Conservation (phyloP, 768 basidiomycete species). For the Amanita brunnescens region DNA sequence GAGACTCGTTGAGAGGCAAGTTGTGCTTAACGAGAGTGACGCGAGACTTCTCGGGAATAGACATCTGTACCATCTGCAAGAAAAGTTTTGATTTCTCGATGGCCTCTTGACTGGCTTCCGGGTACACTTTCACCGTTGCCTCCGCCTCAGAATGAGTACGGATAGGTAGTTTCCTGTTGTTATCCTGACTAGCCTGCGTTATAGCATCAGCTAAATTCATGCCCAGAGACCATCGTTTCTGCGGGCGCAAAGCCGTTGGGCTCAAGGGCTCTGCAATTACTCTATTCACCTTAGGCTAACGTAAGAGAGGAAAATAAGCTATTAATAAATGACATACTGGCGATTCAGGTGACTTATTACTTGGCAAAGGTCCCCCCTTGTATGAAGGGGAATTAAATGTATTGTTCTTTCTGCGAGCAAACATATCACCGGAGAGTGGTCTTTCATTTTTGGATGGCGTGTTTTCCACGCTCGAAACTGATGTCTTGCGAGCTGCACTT, state of each 20-base stretch:
- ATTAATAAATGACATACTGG: background rate
- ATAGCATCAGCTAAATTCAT: conserved; percentile 10
- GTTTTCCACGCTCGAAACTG: background rate
- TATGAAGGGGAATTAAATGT: background rate
- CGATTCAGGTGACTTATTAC: background rate
- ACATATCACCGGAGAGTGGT: background rate
- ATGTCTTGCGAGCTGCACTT: too few species aligned
- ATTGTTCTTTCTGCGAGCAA: background rate
- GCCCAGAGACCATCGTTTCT: background rate
- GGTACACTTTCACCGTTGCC: background rate
- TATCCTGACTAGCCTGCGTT: conserved; percentile 9
- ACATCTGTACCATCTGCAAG: background rate
- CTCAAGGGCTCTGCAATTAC: background rate
- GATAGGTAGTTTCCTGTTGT: background rate
- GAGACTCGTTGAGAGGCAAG: background rate
- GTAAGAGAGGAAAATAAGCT: background rate
- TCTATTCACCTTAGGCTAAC: background rate
- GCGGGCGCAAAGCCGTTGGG: background rate
- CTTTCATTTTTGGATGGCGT: background rate
- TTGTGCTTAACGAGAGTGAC: background rate
- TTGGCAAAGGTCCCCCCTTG: too few species aligned
- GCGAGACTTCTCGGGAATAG: background rate
- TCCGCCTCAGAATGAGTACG: background rate
- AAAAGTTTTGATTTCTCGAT: background rate
- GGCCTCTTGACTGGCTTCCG: background rate